A percentile compares a stretch with the other conserved stretches of the same genome.
Conservation (phyloP, 495 filamentous ascomycete genomes). For the Aspergillus homomorphus region DNA sequence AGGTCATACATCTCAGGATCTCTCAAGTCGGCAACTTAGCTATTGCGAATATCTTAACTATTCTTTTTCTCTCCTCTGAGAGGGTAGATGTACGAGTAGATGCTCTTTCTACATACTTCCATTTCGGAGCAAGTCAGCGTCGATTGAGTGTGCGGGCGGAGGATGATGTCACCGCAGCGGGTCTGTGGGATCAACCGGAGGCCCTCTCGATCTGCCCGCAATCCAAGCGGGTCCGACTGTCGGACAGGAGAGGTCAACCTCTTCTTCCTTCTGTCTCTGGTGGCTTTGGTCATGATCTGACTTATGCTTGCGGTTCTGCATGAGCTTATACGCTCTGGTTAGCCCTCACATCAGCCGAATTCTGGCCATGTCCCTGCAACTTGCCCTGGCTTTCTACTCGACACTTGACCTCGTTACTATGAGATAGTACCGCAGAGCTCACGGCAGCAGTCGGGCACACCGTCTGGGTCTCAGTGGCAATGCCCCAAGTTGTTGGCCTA, state of each 20-base stretch:
- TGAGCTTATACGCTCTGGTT: no score
- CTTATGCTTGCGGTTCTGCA: no score
- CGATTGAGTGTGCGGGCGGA: neutral
- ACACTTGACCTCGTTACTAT: neutral
- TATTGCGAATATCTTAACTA: no score
- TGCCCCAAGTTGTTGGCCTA: neutral
- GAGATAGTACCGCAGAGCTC: neutral
- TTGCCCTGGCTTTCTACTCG: no score
- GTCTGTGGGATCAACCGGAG: neutral
- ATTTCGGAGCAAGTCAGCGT: no score
- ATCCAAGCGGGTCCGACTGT: neutral
- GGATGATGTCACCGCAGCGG: neutral
- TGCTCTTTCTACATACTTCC: no score
- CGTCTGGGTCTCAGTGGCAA: neutral
- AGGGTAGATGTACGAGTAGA: no score
- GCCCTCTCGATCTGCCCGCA: slow-evolving; percentile 2
- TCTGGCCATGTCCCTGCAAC: no score
- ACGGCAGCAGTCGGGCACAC: neutral
- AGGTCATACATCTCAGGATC: no score
- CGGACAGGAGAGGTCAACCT: neutral
- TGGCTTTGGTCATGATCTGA: neutral
- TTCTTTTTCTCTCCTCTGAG: no score
- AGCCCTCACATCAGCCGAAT: no score
- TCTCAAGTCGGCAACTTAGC: no score
- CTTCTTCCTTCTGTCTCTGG: neutral